Percentiles rank a stretch among this genome's conserved stretches.
These are phyloP conservation scores for Juncus effusus DNA, from an alignment of 176 grass and related monocot species.

Conservation along the genomic window DNA sequence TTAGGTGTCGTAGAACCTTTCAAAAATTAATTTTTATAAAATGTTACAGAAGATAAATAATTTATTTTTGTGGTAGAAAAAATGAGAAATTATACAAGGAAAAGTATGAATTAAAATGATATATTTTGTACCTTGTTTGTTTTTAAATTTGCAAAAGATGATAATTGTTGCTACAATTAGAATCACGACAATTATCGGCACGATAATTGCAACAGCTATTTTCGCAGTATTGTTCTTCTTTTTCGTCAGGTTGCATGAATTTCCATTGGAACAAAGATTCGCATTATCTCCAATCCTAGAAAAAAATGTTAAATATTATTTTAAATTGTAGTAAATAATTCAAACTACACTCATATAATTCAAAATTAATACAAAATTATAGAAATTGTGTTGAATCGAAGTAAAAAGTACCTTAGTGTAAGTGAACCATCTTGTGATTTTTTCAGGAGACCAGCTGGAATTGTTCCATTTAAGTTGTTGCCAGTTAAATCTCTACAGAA, in stretches of 20 bases:
- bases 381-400: not conserved
- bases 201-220: constrained; percentile 35
- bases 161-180: constrained; percentile 15
- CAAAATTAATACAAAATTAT: not conserved
- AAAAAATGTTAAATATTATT: not conserved
- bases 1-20: constrained; percentile 11
- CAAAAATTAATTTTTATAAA: not conserved
- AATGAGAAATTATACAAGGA: not conserved
- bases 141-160: constrained; percentile 24
- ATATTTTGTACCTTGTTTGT: constrained; percentile 26
- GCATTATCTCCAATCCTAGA: constrained; percentile 46
- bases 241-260: constrained; percentile 28
- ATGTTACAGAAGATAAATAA: constrained; percentile 20
- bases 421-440: constrained; percentile 40
- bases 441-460: constrained; percentile 42
- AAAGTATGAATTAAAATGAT: not conserved
- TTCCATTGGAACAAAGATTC: constrained; percentile 32
- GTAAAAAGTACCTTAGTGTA: constrained; percentile 38
- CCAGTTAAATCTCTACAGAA: constrained; percentile 54
- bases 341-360: not conserved
- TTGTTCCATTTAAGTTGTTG: constrained; percentile 38
- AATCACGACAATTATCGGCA: constrained; percentile 24
- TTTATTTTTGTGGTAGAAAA: constrained; percentile 3
- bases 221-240: constrained; percentile 33
- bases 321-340: no score